A percentile compares a stretch with the other conserved stretches of the same genome.
phyloP scores from a whole-genome alignment of 2,329 filamentous ascomycete genomes.

The Harringtonia lauricola region DNA sequence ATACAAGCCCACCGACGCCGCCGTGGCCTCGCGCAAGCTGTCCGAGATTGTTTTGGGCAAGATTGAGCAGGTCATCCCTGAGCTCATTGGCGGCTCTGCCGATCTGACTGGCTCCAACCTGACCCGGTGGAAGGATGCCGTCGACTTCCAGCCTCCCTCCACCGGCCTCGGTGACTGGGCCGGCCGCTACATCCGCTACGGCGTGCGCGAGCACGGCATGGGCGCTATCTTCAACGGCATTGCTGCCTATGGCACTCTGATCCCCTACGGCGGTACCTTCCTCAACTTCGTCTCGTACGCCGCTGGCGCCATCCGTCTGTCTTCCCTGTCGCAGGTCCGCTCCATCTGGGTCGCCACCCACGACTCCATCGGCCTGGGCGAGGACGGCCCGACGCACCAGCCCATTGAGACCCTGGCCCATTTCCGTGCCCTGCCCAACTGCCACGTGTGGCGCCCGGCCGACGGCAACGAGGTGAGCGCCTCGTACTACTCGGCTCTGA shows the following conservation, averaged over 20 bases:
- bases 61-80: slow-evolving; percentile 72
- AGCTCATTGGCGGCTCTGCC: slow-evolving; percentile 90
- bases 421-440: slow-evolving; percentile 97
- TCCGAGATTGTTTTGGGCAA: slow-evolving; percentile 89
- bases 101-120: slow-evolving; percentile 98
- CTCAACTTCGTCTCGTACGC: slow-evolving; percentile 99
- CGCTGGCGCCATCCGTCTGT: slow-evolving; percentile 88
- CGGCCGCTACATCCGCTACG: slow-evolving; percentile 87
- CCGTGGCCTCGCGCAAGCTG: slow-evolving; percentile 88
- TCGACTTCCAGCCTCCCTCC: slow-evolving; percentile 91
- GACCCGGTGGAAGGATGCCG: slow-evolving; percentile 92
- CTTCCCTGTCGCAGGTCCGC: slow-evolving; percentile 80
- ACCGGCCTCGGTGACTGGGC: slow-evolving; percentile 73
- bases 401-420: slow-evolving; percentile 96
- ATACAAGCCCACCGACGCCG: slow-evolving; percentile 77
- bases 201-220: slow-evolving; percentile 89
- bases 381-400: slow-evolving; percentile 98
- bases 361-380: slow-evolving; percentile 97
- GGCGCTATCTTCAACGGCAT: slow-evolving; percentile 92
- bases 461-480: slow-evolving; percentile 98
- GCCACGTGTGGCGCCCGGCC: slow-evolving; percentile 98
- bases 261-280: slow-evolving; percentile 94
- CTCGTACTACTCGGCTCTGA: slow-evolving; percentile 92
- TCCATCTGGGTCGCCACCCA: slow-evolving; percentile 94
- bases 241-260: slow-evolving; percentile 85